Evolutionary conservation across 1,284 basidiomycete species (phyloP).

Genomic region (Limonomyces culmigenus): DNA sequence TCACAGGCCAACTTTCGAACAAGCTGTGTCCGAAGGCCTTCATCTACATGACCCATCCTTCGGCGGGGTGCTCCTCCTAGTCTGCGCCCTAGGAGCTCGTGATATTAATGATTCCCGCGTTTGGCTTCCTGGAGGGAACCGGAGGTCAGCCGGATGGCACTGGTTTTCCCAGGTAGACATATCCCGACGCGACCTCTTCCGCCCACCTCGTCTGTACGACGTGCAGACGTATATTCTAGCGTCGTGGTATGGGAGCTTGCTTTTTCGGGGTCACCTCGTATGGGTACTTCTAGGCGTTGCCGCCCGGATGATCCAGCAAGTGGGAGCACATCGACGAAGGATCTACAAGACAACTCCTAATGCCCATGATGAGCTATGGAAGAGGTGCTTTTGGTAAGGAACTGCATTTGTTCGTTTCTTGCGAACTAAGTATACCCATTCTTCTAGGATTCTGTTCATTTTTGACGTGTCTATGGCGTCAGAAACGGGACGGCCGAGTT

Average conservation of each 20-base stretch:
- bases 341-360: slow-evolving; percentile 16
- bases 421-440: not conserved
- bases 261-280: slow-evolving; percentile 24
- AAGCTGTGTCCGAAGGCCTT: slow-evolving; percentile 14
- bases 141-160: slow-evolving; percentile 23
- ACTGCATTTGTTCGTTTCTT: not conserved
- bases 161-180: slow-evolving; percentile 20
- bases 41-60: slow-evolving; percentile 22
- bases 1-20: slow-evolving; percentile 60
- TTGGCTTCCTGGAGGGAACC: slow-evolving; percentile 8
- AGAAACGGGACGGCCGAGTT: slow-evolving; percentile 44
- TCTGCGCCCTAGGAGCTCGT: slow-evolving; percentile 30
- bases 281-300: slow-evolving; percentile 39
- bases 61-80: slow-evolving; percentile 23
- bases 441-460: slow-evolving; percentile 24
- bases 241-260: slow-evolving; percentile 4
- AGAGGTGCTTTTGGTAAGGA: slow-evolving; percentile 49
- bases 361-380: slow-evolving; percentile 45
- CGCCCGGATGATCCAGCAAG: slow-evolving; percentile 38
- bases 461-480: slow-evolving; percentile 37
- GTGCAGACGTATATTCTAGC: slow-evolving; percentile 3
- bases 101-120: slow-evolving; percentile 26
- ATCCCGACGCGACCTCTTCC: not conserved
- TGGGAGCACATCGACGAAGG: slow-evolving; percentile 31
- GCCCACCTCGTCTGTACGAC: slow-evolving; percentile 1